phyloP scores from a whole-genome alignment of 2,329 filamentous ascomycete species.

The Tolypocladium sp. region DNA sequence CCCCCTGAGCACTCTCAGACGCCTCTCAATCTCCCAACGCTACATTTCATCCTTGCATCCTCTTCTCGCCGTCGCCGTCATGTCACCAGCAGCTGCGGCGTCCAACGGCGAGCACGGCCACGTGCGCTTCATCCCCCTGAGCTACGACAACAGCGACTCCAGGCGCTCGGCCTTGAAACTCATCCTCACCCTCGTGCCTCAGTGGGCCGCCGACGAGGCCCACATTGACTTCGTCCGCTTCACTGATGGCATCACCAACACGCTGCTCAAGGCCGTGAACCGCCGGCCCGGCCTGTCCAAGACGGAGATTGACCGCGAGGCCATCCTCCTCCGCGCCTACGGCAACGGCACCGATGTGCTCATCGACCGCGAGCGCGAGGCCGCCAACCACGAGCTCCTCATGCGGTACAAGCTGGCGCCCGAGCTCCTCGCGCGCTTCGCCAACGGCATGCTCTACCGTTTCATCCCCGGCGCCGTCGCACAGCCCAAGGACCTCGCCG shows the following conservation, averaged over 20 bases:
- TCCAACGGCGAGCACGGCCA: constrained; percentile 27
- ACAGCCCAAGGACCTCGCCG: constrained; percentile 69
- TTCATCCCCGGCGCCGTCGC: constrained; percentile 79
- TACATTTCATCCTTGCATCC: not conserved
- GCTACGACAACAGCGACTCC: constrained; percentile 69
- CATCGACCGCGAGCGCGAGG: constrained; percentile 87
- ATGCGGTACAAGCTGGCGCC: constrained; percentile 78
- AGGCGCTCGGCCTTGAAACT: constrained; percentile 71
- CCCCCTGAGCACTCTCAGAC: constrained; percentile 2
- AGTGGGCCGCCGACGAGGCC: constrained; percentile 69
- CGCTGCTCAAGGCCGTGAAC: constrained; percentile 71
- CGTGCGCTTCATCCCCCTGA: constrained; percentile 60
- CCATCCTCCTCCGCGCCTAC: constrained; percentile 85
- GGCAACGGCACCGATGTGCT: constrained; percentile 89
- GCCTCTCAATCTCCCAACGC: not conserved
- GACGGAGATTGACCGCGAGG: constrained; percentile 68
- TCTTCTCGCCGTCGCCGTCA: constrained; percentile 11
- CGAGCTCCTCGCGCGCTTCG: constrained; percentile 78
- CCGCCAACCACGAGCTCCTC: constrained; percentile 74
- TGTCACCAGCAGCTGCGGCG: constrained; percentile 23
- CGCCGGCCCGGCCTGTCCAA: constrained; percentile 57
- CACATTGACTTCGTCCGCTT: constrained; percentile 81
- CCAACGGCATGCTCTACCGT: constrained; percentile 92
- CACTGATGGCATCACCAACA: constrained; percentile 98
- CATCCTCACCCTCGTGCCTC: constrained; percentile 68